Conservation (phyloP, 495 filamentous ascomycete species). For the Echria macrotheca region DNA sequence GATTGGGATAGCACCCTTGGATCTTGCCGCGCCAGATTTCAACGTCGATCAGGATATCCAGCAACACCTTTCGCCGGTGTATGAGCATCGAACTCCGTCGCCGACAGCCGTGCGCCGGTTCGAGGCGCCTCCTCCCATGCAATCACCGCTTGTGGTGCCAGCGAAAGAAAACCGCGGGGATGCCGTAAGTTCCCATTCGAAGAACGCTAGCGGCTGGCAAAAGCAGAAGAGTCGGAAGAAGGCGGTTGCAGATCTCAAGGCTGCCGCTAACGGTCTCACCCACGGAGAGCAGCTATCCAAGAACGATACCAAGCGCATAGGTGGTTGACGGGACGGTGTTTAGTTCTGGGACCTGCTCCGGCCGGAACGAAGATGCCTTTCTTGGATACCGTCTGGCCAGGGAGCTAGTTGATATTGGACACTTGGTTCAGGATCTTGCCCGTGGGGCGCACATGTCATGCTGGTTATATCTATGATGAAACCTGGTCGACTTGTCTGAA, state of each 20-base stretch:
- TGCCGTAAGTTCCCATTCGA: constrained; percentile 37
- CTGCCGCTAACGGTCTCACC: constrained; percentile 26
- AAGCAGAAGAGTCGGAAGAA: constrained; percentile 47
- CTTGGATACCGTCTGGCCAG: constrained; percentile 24
- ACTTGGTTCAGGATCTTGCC: constrained; percentile 23
- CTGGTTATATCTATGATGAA: constrained; percentile 7
- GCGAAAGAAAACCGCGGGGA: constrained; percentile 15
- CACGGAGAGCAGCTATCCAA: constrained; percentile 45
- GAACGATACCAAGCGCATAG: constrained; percentile 49
- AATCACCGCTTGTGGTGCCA: not conserved
- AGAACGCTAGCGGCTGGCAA: constrained; percentile 41
- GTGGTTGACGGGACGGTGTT: constrained; percentile 32
- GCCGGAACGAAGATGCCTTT: constrained; percentile 16
- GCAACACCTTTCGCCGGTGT: constrained; percentile 50
- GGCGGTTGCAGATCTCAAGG: constrained; percentile 31
- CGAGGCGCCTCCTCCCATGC: constrained; percentile 20
- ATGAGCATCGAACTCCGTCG: constrained; percentile 48
- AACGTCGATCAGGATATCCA: constrained; percentile 31
- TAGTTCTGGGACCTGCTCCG: not conserved
- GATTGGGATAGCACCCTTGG: constrained; percentile 40
- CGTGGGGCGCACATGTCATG: constrained; percentile 3
- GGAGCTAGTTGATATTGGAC: constrained; percentile 23
- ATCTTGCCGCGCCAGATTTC: constrained; percentile 37
- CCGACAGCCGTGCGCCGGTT: constrained; percentile 38
- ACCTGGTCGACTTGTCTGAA: not conserved